Base-by-base conservation (phyloP, 129 eudicot species). In the Tagetes patula region DNA sequence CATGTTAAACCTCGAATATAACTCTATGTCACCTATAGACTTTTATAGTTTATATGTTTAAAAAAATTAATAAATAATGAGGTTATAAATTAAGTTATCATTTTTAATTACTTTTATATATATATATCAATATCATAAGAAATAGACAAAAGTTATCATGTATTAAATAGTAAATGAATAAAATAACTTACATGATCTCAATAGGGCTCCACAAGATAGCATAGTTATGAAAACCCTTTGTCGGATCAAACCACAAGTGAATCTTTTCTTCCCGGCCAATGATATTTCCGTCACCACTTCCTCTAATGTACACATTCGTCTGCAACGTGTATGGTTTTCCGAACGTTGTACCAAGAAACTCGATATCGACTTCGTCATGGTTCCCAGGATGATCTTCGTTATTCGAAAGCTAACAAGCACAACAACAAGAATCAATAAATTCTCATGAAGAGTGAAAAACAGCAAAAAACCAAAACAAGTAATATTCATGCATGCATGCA, bases 161-260 rank as follows among this genome's bases (percentile, higher is more conserved):
- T 11, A 61, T 61, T 20, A 54, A 12, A 13, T 8, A 42, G 52
- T 32, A 43, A 50, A 54, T 41, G 8, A 70, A 7, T 34, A 45
- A 47, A 70, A 61, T 30, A 50, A 84, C 87, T 74, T 60, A 91
- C 97, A 91, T 82, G 83, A 91, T 88, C 71, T 91, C 90, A 71
- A 1, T 74, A 46, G 97, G 87, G 81, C 85, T 84, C 97, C 97
- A 91, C 5, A 88, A 69, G 46, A 91, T 91, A 60, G 92, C 96
- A 74, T 91, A 91, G 79, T 86, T 71, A 75, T 91, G 97, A 67
- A 88, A 91, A 79, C 74, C 89, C 41, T 75, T 49, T 0, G 97
- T 91, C 8, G 97, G 97, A 36, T 91, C 97, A 47, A 91, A 91
- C 97, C 97, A 91, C 3, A 91, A 81, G 63, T 88, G 97, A 70